phyloP scores from a whole-genome alignment of 805 yeast genomes.

The Wickerhamiella bombiphila region DNA sequence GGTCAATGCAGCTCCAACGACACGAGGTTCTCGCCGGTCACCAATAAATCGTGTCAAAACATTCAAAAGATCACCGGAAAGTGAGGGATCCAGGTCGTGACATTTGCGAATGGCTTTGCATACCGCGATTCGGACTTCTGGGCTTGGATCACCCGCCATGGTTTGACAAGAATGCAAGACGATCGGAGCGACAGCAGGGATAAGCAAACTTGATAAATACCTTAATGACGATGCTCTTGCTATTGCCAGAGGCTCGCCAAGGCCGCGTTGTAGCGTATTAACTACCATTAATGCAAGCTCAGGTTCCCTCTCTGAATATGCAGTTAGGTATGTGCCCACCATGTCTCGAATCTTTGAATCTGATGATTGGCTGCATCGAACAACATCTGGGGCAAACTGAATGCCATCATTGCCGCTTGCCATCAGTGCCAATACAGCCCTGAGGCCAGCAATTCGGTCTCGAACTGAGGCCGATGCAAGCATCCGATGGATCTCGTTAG shows the following conservation, averaged over 20 bases:
- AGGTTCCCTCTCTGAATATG: conserved; percentile 72
- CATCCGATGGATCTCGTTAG: conserved; percentile 49
- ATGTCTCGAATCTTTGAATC: conserved; percentile 53
- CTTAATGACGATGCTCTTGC: conserved; percentile 60
- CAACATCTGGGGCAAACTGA: conserved; percentile 55
- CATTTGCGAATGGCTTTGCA: conserved; percentile 60
- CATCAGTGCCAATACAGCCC: conserved; percentile 29
- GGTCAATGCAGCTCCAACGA: conserved; percentile 54
- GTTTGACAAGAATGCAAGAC: conserved; percentile 58
- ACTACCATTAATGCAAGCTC: conserved; percentile 81
- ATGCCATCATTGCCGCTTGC: conserved; percentile 26
- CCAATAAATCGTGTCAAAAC: conserved; percentile 39
- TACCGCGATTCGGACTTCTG: conserved; percentile 65
- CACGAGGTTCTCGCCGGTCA: conserved; percentile 49
- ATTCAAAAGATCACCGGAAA: conserved; percentile 35
- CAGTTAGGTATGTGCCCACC: conserved; percentile 58
- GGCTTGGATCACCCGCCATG: conserved; percentile 52
- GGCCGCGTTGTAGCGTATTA: conserved; percentile 77
- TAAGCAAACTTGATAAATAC: conserved; percentile 68
- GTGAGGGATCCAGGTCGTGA: conserved; percentile 30
- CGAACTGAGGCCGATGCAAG: conserved; percentile 57
- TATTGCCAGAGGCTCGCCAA: conserved; percentile 49
- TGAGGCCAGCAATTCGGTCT: conserved; percentile 46
- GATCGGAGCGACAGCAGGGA: conserved; percentile 70
- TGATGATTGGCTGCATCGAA: conserved; percentile 66